phyloP scores from a whole-genome alignment of 164 flowering plant species.

The Buxus sempervirens region DNA sequence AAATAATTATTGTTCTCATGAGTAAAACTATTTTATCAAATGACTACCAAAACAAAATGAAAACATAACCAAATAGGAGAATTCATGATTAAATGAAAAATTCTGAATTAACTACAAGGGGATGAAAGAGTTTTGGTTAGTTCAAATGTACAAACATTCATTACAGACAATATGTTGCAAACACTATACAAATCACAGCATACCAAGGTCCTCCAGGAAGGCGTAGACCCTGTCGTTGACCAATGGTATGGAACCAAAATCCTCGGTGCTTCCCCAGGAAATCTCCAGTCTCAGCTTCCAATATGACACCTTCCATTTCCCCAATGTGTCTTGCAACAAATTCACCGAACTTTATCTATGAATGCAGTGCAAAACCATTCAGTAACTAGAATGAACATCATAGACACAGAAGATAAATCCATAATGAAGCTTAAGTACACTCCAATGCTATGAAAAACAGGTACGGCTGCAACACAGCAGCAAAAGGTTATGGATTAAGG shows the following conservation, averaged over 20 bases:
- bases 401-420: background rate
- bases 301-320: conserved; percentile 81
- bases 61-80: no score
- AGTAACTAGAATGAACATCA: background rate
- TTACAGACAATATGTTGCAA: background rate
- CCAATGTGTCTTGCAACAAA: conserved; percentile 93
- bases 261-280: conserved; percentile 89
- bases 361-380: background rate
- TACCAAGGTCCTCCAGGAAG: conserved; percentile 99
- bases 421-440: background rate
- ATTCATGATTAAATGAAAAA: no score
- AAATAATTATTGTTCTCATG: conserved; percentile 8
- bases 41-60: no score
- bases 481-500: no score
- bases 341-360: conserved; percentile 89
- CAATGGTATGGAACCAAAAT: conserved; percentile 94
- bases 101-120: no score
- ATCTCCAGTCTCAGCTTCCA: conserved; percentile 95
- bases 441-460: background rate
- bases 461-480: no score
- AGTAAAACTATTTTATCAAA: no score
- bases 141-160: background rate
- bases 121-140: background rate
- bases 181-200: background rate
- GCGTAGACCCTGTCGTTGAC: conserved; percentile 95